These are phyloP conservation scores for Termitomyces sp. DNA, from an alignment of 768 basidiomycete genomes.

Conservation along the genomic window DNA sequence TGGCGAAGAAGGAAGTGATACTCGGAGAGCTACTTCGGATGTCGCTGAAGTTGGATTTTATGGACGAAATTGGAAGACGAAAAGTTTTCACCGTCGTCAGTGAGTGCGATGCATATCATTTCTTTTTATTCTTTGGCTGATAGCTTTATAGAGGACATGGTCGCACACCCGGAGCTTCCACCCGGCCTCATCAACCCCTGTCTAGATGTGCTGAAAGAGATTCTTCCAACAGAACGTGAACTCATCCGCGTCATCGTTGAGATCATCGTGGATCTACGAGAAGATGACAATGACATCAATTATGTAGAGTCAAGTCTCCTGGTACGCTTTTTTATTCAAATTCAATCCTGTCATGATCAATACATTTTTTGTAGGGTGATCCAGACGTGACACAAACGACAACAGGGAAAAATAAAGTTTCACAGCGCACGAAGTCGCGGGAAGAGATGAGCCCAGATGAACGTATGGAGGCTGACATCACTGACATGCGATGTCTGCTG, in stretches of 20 bases:
- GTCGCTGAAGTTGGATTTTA: slow-evolving; percentile 82
- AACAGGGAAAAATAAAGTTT: slow-evolving; percentile 23
- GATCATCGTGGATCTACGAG: slow-evolving; percentile 74
- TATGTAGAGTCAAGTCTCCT: slow-evolving; percentile 14
- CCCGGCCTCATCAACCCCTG: slow-evolving; percentile 73
- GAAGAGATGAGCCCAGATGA: slow-evolving; percentile 62
- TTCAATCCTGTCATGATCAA: background rate
- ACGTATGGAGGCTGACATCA: slow-evolving; percentile 55
- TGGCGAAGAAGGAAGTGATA: slow-evolving; percentile 64
- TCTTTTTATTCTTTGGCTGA: background rate
- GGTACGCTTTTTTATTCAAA: slow-evolving; percentile 2
- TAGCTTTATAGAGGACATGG: slow-evolving; percentile 69
- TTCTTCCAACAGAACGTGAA: slow-evolving; percentile 81
- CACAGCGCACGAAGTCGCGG: slow-evolving; percentile 42
- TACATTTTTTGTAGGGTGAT: slow-evolving; percentile 16
- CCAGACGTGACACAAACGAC: slow-evolving; percentile 22
- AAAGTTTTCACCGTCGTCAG: slow-evolving; percentile 88
- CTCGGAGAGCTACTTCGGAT: slow-evolving; percentile 79
- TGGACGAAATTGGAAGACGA: slow-evolving; percentile 89
- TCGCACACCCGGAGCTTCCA: slow-evolving; percentile 77
- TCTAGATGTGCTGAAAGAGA: slow-evolving; percentile 80
- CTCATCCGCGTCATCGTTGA: slow-evolving; percentile 87
- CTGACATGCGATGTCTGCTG: slow-evolving; percentile 77
- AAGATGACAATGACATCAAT: slow-evolving; percentile 29
- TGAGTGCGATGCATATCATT: slow-evolving; percentile 35